phyloP scores from a whole-genome alignment of 1,284 basidiomycete genomes.

The Bothia castanella region DNA sequence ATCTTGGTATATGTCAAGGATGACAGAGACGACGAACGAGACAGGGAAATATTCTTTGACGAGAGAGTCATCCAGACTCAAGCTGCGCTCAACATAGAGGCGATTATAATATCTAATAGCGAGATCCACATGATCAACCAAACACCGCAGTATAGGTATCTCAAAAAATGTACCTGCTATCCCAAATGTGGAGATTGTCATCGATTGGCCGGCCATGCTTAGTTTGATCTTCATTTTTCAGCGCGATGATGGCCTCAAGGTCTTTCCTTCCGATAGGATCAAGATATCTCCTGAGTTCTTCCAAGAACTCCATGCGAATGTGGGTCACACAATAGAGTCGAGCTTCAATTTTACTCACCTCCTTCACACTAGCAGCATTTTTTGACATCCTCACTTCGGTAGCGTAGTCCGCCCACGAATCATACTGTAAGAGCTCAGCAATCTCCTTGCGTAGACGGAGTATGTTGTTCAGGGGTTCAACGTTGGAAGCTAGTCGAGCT shows the following conservation, averaged over 20 bases:
- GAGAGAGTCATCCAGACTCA: constrained; percentile 65
- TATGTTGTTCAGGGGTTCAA: constrained; percentile 60
- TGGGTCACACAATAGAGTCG: neutral
- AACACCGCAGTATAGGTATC: neutral
- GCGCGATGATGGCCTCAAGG: constrained; percentile 54
- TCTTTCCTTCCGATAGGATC: constrained; percentile 68
- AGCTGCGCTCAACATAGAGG: constrained; percentile 59
- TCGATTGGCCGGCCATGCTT: constrained; percentile 58
- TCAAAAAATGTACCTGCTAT: constrained; percentile 39
- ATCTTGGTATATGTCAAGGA: constrained; percentile 75
- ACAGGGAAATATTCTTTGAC: constrained; percentile 87
- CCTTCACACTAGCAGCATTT: constrained; percentile 41
- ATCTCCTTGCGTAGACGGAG: constrained; percentile 66
- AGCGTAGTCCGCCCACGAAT: constrained; percentile 75
- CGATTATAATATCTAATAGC: constrained; percentile 58
- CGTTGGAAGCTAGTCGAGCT: constrained; percentile 60
- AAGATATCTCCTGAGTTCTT: constrained; percentile 66
- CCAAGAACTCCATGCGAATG: constrained; percentile 49
- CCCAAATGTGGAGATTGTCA: constrained; percentile 65
- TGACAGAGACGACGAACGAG: constrained; percentile 69
- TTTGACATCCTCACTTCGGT: constrained; percentile 85
- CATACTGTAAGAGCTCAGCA: constrained; percentile 63
- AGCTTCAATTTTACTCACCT: constrained; percentile 36
- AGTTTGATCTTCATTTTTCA: constrained; percentile 70
- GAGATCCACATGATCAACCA: neutral